These are phyloP conservation scores for Nemania sp. DNA, from an alignment of 2,329 filamentous ascomycete species.

Conservation along the genomic window DNA sequence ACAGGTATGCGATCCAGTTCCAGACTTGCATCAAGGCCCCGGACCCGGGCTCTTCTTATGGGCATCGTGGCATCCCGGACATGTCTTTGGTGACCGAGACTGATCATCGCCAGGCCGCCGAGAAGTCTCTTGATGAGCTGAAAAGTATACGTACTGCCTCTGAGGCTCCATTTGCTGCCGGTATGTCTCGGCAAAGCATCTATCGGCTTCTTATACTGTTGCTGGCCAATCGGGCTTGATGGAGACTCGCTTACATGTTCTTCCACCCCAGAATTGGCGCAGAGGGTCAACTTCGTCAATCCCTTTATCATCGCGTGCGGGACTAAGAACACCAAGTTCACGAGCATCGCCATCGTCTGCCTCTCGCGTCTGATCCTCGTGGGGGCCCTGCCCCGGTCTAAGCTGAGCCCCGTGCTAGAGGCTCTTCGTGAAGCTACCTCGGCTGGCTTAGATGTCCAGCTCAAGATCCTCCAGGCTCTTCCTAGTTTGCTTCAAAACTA, in stretches of 20 bases:
- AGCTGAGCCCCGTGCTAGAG: constrained; percentile 84
- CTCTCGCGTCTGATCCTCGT: constrained; percentile 86
- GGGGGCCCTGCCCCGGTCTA: constrained; percentile 75
- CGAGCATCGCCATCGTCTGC: constrained; percentile 83
- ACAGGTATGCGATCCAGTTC: constrained; percentile 59
- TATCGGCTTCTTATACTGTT: neutral
- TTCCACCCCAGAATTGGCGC: constrained; percentile 78
- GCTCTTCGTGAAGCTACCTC: constrained; percentile 84
- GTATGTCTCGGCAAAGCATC: constrained; percentile 48
- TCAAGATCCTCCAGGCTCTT: constrained; percentile 92
- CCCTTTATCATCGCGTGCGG: constrained; percentile 93
- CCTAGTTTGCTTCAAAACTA: constrained; percentile 92
- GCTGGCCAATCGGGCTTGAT: neutral
- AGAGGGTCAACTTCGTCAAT: constrained; percentile 82
- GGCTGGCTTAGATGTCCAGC: constrained; percentile 83
- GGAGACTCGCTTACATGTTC: constrained; percentile 8
- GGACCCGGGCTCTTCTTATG: neutral
- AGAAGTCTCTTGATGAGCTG: constrained; percentile 90
- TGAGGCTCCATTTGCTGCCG: constrained; percentile 75
- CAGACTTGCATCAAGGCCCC: neutral
- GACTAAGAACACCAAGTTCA: constrained; percentile 89
- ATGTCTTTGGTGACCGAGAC: neutral
- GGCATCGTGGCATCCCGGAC: neutral
- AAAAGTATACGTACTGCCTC: constrained; percentile 75
- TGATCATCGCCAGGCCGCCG: constrained; percentile 68